Percentiles rank a stretch among this genome's conserved stretches.
Evolutionary conservation across 805 yeast species (phyloP).

Genomic region (Wickerhamiella cacticola): DNA sequence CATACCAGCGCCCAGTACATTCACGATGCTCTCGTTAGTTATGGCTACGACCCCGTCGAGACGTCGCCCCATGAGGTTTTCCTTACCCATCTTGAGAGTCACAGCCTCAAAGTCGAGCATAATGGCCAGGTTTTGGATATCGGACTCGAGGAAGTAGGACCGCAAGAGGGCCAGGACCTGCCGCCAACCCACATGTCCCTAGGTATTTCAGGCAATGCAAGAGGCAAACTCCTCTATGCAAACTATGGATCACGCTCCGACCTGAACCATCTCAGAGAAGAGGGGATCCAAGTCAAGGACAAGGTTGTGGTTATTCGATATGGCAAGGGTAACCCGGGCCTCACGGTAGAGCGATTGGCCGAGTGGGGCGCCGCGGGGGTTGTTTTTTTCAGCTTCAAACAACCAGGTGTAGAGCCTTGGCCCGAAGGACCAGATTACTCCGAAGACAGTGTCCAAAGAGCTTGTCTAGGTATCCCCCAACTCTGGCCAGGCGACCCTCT

Average conservation of each 20-base stretch:
- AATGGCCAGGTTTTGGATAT: slow-evolving; percentile 27
- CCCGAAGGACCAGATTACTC: slow-evolving; percentile 30
- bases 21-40: slow-evolving; percentile 43
- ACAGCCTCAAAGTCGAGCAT: slow-evolving; percentile 3
- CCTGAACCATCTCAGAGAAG: slow-evolving; percentile 29
- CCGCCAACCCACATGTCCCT: slow-evolving; percentile 38
- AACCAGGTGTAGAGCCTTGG: slow-evolving; percentile 21
- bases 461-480: slow-evolving; percentile 35
- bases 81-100: slow-evolving; percentile 49
- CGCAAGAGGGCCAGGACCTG: slow-evolving; percentile 24
- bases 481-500: slow-evolving; percentile 65
- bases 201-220: slow-evolving; percentile 44
- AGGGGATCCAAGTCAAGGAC: slow-evolving; percentile 34
- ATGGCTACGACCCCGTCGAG: slow-evolving; percentile 43
- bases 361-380: slow-evolving; percentile 49
- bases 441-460: slow-evolving; percentile 40
- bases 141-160: neutral
- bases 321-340: slow-evolving; percentile 40
- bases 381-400: slow-evolving; percentile 45
- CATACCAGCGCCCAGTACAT: slow-evolving; percentile 56
- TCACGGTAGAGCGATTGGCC: slow-evolving; percentile 45
- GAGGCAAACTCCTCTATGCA: slow-evolving; percentile 47
- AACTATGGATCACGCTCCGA: slow-evolving; percentile 56
- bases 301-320: slow-evolving; percentile 50
- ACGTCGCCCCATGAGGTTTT: slow-evolving; percentile 42